Evolutionary conservation across 306 rosid genomes (phyloP).

Genomic region (Gynostemma pentaphyllum): DNA sequence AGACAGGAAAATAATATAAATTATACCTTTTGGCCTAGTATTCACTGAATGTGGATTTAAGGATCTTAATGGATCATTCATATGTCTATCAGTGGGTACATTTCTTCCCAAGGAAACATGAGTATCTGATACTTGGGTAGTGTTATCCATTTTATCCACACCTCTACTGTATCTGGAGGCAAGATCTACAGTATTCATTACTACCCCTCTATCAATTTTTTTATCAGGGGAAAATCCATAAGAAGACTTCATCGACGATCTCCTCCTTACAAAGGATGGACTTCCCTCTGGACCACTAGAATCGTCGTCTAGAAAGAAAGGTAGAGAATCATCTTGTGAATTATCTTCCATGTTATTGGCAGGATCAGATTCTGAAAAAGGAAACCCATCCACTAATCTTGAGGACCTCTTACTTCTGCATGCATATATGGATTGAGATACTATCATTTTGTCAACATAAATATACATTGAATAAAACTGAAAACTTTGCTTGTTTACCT

Average conservation of each 20-base stretch:
- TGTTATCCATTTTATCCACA: constrained; percentile 34
- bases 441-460: constrained; percentile 15
- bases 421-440: constrained; percentile 8
- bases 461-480: constrained; percentile 10
- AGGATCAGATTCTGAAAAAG: constrained; percentile 31
- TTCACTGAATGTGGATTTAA: constrained; percentile 28
- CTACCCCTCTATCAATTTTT: constrained; percentile 39
- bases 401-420: constrained; percentile 48
- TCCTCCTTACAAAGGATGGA: constrained; percentile 47
- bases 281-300: constrained; percentile 73
- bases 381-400: constrained; percentile 41
- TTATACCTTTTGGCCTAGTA: constrained; percentile 48
- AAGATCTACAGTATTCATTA: constrained; percentile 25
- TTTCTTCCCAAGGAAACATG: constrained; percentile 24
- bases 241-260: constrained; percentile 60
- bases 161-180: constrained; percentile 31
- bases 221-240: constrained; percentile 63
- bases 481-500: constrained; percentile 37
- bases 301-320: constrained; percentile 80
- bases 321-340: constrained; percentile 77
- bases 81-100: constrained; percentile 34
- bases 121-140: constrained; percentile 15
- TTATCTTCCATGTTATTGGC: constrained; percentile 43
- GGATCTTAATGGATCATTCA: constrained; percentile 27
- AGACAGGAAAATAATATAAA: constrained; percentile 5